These are phyloP conservation scores for Taiozyma sp. DNA, from an alignment of 1,139 yeast species.

Conservation along the genomic window DNA sequence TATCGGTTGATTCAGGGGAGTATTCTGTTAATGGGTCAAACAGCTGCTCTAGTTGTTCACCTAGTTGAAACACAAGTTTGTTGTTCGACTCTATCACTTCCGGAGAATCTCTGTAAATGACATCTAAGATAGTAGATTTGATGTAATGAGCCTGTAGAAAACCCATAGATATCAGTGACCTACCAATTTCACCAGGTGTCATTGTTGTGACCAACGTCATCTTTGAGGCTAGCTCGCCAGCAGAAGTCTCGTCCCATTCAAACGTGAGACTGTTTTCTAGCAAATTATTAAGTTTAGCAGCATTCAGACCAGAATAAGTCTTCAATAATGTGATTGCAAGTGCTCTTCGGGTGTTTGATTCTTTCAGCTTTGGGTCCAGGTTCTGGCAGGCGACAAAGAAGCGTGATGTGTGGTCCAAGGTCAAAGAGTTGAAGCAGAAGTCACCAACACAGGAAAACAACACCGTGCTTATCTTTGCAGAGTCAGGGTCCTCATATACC, in stretches of 20 bases:
- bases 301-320: conserved; percentile 53
- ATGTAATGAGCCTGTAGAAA: conserved; percentile 51
- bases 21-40: conserved; percentile 90
- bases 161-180: conserved; percentile 48
- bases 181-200: conserved; percentile 56
- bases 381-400: conserved; percentile 81
- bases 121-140: conserved; percentile 61
- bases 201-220: conserved; percentile 48
- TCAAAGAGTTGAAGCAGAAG: conserved; percentile 54
- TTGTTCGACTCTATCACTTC: conserved; percentile 62
- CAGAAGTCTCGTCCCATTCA: conserved; percentile 69
- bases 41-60: conserved; percentile 81
- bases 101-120: conserved; percentile 58
- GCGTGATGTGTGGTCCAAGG: conserved; percentile 56
- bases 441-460: conserved; percentile 71
- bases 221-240: conserved; percentile 66
- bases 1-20: conserved; percentile 82
- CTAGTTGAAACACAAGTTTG: conserved; percentile 66
- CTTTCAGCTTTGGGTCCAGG: conserved; percentile 42
- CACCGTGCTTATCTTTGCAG: conserved; percentile 51
- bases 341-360: conserved; percentile 64
- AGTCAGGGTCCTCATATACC: conserved; percentile 44
- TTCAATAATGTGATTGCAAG: conserved; percentile 72
- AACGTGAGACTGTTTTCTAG: conserved; percentile 11
- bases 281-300: conserved; percentile 17